Base-by-base conservation (phyloP, 2,329 filamentous ascomycete genomes). In the Paecilomyces variotii region DNA sequence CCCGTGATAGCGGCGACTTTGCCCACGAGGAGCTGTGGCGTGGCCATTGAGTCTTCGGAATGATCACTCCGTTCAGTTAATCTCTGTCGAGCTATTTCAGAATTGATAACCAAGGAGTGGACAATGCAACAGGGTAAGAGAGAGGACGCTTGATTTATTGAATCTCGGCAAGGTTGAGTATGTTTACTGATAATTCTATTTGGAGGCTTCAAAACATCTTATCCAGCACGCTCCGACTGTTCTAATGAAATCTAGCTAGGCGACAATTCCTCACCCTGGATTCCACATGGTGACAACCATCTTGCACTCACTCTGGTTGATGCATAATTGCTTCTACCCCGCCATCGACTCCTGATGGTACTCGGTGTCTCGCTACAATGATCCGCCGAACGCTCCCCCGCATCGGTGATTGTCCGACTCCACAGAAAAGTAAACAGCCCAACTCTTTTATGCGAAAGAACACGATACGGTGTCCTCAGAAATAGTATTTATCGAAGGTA, bases 1-100 rank as follows among this genome's bases (percentile, higher is more conserved):
- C 91, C 91, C 0, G 91, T 96, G 68, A 96, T 91, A 71, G 91
- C 88, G 74, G 90, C 90, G 11, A 87, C 87, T 75, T 95, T 95
- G 72, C 84, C 85, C 57, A 77, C 70, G 59, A 95, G 84, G 65
- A 94, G 81, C 64, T 70, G 68, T 62, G 72, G 68, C 5, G 68
- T 62, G 56, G 70, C 62, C 72, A 73, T 74, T 55, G 50, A 59
- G 51, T 53, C 50, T 50, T 54, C 14, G 14, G 2, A 39, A 50
- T 49, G n/a, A 45, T 24, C 19, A 53, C 19, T n/a, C 14, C 4
- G 39, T 7, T 45, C 14, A 9, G 19, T 14, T 19, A 1, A 45
- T 10, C 14, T 19, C 4, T 5, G 3, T 19, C 3, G n/a, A 45
- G n/a, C 4, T 2, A n/a, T 14, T 45, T 19, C 7, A n/a, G 39